A percentile compares a stretch with the other conserved stretches of the same genome.
phyloP scores from a whole-genome alignment of 2,329 filamentous ascomycete species.

The Fusarium multiceps region DNA sequence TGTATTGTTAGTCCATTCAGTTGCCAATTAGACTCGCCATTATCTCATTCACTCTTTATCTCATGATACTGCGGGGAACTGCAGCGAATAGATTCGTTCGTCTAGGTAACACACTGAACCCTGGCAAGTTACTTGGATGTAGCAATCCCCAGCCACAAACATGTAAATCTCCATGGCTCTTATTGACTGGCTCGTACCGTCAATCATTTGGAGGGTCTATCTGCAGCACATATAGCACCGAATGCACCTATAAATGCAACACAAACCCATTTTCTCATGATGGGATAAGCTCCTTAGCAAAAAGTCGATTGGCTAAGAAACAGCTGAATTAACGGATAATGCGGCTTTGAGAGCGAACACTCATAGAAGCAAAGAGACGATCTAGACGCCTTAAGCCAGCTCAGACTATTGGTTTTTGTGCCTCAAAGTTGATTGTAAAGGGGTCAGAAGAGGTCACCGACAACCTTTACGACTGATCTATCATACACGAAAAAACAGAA shows the following conservation, averaged over 20 bases:
- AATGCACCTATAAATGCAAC: neutral
- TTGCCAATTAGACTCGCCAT: neutral
- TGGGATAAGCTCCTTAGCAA: neutral
- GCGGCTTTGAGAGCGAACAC: neutral
- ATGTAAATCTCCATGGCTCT: neutral
- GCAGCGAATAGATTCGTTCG: neutral
- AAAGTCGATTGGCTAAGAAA: neutral
- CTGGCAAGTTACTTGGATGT: neutral
- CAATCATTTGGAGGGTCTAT: neutral
- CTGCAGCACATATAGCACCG: neutral
- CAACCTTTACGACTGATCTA: neutral
- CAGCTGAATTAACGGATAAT: conserved; percentile 18
- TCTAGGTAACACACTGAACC: neutral
- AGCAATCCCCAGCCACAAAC: neutral
- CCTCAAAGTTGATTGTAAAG: neutral
- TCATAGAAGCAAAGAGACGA: neutral
- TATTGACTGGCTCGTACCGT: neutral
- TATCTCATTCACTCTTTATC: neutral
- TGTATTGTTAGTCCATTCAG: neutral
- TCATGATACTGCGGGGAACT: neutral
- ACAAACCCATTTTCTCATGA: neutral
- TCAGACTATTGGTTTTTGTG: neutral
- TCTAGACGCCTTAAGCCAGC: neutral
- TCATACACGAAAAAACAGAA: neutral
- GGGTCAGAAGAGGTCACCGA: neutral